A percentile compares a stretch with the other conserved stretches of the same genome.
Conservation (phyloP, 2,329 filamentous ascomycete species). For the Aspergillus arachidicola region DNA sequence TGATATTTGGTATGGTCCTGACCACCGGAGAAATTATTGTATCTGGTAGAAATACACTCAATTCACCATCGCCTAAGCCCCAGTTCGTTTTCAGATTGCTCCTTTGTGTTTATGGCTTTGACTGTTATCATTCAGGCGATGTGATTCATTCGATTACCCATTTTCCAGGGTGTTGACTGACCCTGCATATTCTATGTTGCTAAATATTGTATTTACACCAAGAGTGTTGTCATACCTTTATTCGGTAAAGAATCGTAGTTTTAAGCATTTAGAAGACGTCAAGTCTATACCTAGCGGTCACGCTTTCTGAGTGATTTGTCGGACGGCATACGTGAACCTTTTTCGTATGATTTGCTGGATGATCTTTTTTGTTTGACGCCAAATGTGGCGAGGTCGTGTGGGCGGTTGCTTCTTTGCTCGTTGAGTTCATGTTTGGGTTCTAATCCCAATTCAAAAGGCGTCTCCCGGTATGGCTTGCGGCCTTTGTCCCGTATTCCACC, state of each 20-base stretch:
- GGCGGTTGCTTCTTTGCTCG: background rate
- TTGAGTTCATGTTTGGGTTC: background rate
- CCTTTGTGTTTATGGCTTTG: background rate
- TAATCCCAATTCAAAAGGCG: background rate
- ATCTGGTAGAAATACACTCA: background rate
- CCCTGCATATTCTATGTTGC: background rate
- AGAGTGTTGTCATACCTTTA: background rate
- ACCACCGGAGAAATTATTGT: background rate
- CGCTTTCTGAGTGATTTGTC: background rate
- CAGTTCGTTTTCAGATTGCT: background rate
- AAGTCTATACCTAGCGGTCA: background rate
- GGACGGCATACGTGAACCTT: background rate
- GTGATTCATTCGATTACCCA: background rate
- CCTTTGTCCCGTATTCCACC: background rate
- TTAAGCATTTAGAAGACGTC: background rate
- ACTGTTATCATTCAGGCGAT: background rate
- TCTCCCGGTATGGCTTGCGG: background rate
- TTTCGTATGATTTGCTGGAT: background rate
- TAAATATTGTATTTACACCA: background rate
- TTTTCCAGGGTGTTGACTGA: background rate
- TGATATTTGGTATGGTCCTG: background rate
- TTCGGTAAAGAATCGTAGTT: background rate
- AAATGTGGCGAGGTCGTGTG: background rate
- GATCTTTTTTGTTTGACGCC: background rate
- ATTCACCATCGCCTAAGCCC: background rate